phyloP scores from a whole-genome alignment of 2,329 filamentous ascomycete genomes.

The Epichloe bromicola region DNA sequence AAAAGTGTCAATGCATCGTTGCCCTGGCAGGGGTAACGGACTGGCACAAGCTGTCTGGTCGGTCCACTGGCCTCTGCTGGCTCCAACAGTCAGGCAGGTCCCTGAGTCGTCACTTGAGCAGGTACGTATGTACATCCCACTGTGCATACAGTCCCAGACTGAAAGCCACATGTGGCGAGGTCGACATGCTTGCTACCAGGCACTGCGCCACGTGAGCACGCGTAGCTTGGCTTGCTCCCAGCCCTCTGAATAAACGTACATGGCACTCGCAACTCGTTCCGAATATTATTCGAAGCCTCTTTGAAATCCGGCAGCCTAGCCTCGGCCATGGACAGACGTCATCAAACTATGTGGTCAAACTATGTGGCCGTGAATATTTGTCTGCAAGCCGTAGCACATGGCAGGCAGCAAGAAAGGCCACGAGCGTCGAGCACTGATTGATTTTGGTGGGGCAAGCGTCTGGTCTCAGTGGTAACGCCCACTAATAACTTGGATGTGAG shows the following conservation, averaged over 20 bases:
- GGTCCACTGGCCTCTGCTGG: background rate
- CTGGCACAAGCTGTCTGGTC: background rate
- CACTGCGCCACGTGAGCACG: background rate
- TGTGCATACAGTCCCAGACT: background rate
- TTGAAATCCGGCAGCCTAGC: no score
- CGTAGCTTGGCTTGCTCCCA: background rate
- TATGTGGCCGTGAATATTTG: no score
- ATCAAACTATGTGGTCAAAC: no score
- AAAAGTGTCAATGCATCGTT: slow-evolving; percentile 7
- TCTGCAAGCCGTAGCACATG: background rate
- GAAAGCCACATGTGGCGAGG: slow-evolving; percentile 14
- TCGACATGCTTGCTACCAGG: background rate
- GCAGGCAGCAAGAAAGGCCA: background rate
- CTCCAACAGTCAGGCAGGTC: background rate
- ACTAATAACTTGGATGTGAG: no score
- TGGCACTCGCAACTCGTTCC: no score
- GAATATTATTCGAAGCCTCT: no score
- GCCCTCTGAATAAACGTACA: no score
- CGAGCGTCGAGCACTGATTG: background rate
- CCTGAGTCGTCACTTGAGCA: no score
- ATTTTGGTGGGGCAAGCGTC: background rate
- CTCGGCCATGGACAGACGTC: no score
- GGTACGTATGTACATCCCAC: no score
- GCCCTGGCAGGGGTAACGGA: slow-evolving; percentile 9
- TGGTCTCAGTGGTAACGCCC: no score